Base-by-base conservation (phyloP, 2,329 filamentous ascomycete genomes). In the Exophiala sideris region DNA sequence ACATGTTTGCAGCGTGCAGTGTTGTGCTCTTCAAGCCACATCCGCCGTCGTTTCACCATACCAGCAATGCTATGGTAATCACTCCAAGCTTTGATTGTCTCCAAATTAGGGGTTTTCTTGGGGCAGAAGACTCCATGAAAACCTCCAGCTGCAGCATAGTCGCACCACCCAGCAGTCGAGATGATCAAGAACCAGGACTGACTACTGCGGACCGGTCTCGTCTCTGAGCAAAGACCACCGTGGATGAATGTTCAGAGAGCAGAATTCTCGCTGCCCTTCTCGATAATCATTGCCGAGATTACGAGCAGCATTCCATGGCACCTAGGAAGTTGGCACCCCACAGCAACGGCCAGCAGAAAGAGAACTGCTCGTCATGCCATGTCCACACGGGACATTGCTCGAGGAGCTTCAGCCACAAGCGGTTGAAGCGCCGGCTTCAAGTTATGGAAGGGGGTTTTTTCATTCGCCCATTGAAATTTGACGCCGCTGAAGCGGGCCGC, bases 231-330 rank as follows among this genome's bases (percentile, higher is more conserved):
- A 51, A 44, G 54, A 41, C 44, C 41, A 54, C n/a, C 7, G 41
- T 46, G 18, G 21, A 12, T 11, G 29, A 24, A 24, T 44, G 11
- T 44, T 44, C 18, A 44, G 29, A n/a, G 21, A 29, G 18, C 12
- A n/a, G 41, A 14, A 24, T 20, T 29, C 41, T 44, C 7, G 24
- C 24, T 29, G 24, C 24, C 24, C 24, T 29, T 29, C 24, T 44
- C 21, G 21, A 44, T 10, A 44, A 32, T 20, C 21, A 24, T 7
- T 24, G 12, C 18, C 50, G 50, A 57, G 32, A 54, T 54, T 54
- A 40, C 41, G 45, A 40, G 40, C 42, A 48, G 46, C 46, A 56
- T 65, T 52, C 64, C 69, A 47, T 38, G 44, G 24, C 56, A 47
- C 18, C 20, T 45, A 10, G 20, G 44, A 45, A 50, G 32, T 35